A percentile compares a stretch with the other conserved stretches of the same genome.
phyloP scores from a whole-genome alignment of 2,329 filamentous ascomycete species.

The Claviceps purpurea region DNA sequence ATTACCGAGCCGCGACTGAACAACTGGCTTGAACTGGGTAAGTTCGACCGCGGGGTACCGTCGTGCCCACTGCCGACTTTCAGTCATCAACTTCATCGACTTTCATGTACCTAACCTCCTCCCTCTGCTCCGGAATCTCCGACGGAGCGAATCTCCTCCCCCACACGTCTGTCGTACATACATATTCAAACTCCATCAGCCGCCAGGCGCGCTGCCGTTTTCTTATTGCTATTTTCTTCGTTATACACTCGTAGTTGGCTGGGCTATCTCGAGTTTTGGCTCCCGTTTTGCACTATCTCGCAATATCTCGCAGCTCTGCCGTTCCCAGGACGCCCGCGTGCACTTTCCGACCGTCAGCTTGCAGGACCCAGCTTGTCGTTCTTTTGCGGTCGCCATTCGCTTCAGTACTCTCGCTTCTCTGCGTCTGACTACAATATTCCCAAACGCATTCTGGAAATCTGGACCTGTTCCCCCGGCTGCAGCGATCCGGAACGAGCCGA shows the following conservation, averaged over 20 bases:
- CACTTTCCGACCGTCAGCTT: too few species aligned
- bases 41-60: too few species aligned
- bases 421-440: background rate
- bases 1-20: too few species aligned
- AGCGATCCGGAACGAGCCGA: background rate
- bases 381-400: background rate
- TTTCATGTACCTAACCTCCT: too few species aligned
- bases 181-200: background rate
- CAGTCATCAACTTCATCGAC: too few species aligned
- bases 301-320: background rate
- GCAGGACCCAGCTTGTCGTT: background rate
- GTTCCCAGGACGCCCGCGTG: background rate
- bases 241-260: constrained; percentile 19
- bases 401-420: background rate
- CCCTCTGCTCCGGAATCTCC: too few species aligned
- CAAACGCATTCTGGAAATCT: too few species aligned
- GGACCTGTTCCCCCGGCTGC: background rate
- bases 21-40: too few species aligned
- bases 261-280: constrained; percentile 10
- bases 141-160: too few species aligned
- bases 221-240: background rate
- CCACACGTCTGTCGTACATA: too few species aligned
- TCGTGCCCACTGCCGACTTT: too few species aligned
- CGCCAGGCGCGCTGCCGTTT: constrained; percentile 1
- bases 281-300: too few species aligned